A percentile compares a stretch with the other conserved stretches of the same genome.
Conservation (phyloP, 2,329 filamentous ascomycete species). For the Botryotinia calthae region DNA sequence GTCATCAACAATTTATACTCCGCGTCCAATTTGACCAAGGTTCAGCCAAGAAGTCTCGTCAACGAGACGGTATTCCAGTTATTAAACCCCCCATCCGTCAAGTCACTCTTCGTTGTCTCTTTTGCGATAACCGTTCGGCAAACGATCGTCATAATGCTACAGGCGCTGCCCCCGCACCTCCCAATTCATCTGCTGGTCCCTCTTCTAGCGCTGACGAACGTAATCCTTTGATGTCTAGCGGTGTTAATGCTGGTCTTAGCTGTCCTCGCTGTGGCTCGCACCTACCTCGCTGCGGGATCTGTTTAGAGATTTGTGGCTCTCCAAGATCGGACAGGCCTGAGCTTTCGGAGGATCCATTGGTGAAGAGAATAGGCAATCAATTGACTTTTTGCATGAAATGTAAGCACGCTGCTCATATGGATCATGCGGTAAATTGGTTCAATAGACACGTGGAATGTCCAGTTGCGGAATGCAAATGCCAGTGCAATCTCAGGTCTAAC, state of each 20-base stretch:
- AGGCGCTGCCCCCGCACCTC: slow-evolving; percentile 17
- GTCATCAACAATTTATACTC: slow-evolving; percentile 70
- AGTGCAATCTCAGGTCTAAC: slow-evolving; percentile 44
- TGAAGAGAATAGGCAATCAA: slow-evolving; percentile 53
- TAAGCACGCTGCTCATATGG: slow-evolving; percentile 65
- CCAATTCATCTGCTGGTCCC: slow-evolving; percentile 24
- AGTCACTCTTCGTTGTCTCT: slow-evolving; percentile 72
- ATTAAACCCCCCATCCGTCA: slow-evolving; percentile 65
- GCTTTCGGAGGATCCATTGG: slow-evolving; percentile 47
- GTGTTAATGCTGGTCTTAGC: slow-evolving; percentile 58
- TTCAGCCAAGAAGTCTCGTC: slow-evolving; percentile 64
- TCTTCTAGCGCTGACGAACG: slow-evolving; percentile 34
- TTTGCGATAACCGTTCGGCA: slow-evolving; percentile 64
- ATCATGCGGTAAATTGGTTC: slow-evolving; percentile 68
- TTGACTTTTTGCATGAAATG: slow-evolving; percentile 68
- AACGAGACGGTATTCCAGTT: slow-evolving; percentile 60
- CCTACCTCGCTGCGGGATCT: slow-evolving; percentile 65
- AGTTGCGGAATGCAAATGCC: slow-evolving; percentile 65
- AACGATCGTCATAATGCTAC: slow-evolving; percentile 39
- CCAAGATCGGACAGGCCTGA: slow-evolving; percentile 59
- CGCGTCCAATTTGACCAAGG: slow-evolving; percentile 76
- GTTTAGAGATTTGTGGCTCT: slow-evolving; percentile 63
- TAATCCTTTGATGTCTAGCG: slow-evolving; percentile 58
- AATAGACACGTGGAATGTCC: slow-evolving; percentile 63
- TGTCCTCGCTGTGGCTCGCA: slow-evolving; percentile 67